These are phyloP conservation scores for Penicillium sp. DNA, from an alignment of 2,329 filamentous ascomycete genomes.

Conservation along the genomic window DNA sequence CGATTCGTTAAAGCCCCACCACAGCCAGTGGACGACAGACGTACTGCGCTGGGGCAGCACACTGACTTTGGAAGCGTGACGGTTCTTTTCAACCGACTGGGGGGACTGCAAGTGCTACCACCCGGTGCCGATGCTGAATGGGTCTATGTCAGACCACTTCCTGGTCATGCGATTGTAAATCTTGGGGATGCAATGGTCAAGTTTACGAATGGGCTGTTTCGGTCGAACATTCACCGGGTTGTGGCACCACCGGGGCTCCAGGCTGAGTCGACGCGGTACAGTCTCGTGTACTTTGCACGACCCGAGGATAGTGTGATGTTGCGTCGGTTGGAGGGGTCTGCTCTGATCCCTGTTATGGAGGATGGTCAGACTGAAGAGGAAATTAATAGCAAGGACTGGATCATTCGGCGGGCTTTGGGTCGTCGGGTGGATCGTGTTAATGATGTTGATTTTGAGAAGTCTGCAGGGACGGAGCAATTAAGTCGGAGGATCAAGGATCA, in stretches of 20 bases:
- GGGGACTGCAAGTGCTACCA: conserved; percentile 54
- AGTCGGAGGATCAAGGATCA: conserved; percentile 33
- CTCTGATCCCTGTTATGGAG: conserved; percentile 33
- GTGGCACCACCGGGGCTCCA: conserved; percentile 50
- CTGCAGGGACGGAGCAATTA: conserved; percentile 34
- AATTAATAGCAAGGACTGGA: conserved; percentile 44
- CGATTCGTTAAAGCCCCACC: conserved; percentile 53
- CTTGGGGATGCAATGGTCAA: conserved; percentile 47
- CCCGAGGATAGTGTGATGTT: conserved; percentile 51
- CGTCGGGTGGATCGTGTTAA: conserved; percentile 29
- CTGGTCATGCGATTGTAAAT: conserved; percentile 47
- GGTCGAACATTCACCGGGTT: conserved; percentile 50
- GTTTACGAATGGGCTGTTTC: conserved; percentile 43
- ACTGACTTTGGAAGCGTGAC: conserved; percentile 59
- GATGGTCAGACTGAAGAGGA: conserved; percentile 35
- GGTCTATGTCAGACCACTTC: conserved; percentile 54
- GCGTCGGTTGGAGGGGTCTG: conserved; percentile 38
- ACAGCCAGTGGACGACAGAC: conserved; percentile 43
- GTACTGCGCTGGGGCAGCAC: conserved; percentile 51
- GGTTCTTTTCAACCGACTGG: conserved; percentile 56
- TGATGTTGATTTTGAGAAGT: conserved; percentile 34
- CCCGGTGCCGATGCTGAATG: conserved; percentile 45
- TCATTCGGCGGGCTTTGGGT: conserved; percentile 40
- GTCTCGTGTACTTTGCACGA: conserved; percentile 55
- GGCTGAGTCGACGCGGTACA: conserved; percentile 46